Conservation (phyloP, 1,284 basidiomycete genomes). For the Melampsora medusae region DNA sequence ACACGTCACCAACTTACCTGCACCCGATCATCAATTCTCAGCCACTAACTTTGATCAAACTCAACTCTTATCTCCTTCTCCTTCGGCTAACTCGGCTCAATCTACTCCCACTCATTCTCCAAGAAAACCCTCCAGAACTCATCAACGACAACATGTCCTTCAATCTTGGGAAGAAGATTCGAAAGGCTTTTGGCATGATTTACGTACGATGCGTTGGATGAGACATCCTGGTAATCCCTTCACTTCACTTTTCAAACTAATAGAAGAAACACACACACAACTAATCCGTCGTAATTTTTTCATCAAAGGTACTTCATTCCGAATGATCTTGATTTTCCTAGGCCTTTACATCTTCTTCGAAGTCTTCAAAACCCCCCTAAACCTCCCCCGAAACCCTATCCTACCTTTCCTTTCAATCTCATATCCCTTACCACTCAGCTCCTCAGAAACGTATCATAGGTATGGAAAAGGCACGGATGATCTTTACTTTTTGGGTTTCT, state of each 20-base stretch:
- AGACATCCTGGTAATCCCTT: conserved; percentile 64
- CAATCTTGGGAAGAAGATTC: conserved; percentile 45
- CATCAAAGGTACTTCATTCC: conserved; percentile 45
- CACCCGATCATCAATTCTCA: conserved; percentile 28
- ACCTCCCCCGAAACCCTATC: conserved; percentile 70
- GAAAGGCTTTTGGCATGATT: conserved; percentile 59
- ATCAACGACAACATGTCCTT: background rate
- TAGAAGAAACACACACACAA: too few relatives aligned
- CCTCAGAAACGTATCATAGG: conserved; percentile 61
- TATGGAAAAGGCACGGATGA: conserved; percentile 75
- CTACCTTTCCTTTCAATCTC: conserved; percentile 72
- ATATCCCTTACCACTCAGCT: conserved; percentile 60
- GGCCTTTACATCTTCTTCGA: conserved; percentile 48
- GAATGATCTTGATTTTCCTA: conserved; percentile 46
- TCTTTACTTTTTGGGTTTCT: conserved; percentile 76
- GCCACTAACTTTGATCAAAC: conserved; percentile 37
- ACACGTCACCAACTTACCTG: conserved; percentile 38
- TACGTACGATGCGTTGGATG: conserved; percentile 68
- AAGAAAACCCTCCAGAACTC: background rate
- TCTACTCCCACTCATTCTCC: background rate
- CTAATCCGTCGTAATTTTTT: too few relatives aligned
- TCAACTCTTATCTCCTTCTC: background rate
- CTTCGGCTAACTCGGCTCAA: background rate
- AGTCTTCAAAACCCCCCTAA: conserved; percentile 55
- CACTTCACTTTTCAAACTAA: too few relatives aligned